These are phyloP conservation scores for Dentipellis sp. DNA, from an alignment of 768 basidiomycete species.

Conservation along the genomic window DNA sequence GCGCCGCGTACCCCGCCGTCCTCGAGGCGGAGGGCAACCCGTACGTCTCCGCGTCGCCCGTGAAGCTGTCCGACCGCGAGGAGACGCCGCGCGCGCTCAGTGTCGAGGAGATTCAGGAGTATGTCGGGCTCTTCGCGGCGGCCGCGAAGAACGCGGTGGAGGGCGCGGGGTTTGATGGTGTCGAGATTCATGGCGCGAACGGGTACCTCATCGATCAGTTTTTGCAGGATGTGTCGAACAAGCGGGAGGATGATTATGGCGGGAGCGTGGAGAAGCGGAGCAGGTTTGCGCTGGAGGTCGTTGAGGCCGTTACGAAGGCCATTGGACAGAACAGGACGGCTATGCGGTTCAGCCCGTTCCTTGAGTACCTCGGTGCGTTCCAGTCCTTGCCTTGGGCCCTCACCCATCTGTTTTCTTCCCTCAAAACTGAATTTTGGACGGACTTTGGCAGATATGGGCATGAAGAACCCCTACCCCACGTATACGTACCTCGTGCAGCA, in stretches of 20 bases:
- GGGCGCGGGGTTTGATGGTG: conserved; percentile 17
- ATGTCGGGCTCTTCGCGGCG: background rate
- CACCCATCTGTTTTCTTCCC: conserved; percentile 14
- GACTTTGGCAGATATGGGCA: conserved; percentile 30
- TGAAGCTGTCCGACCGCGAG: background rate
- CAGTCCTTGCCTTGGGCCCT: background rate
- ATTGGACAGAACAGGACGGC: conserved; percentile 33
- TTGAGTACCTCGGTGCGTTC: conserved; percentile 21
- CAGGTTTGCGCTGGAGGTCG: conserved; percentile 35
- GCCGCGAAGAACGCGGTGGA: background rate
- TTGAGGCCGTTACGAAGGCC: conserved; percentile 28
- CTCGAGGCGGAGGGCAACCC: conserved; percentile 7
- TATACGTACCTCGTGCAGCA: conserved; percentile 40
- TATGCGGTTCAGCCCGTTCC: conserved; percentile 30
- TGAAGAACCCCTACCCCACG: conserved; percentile 45
- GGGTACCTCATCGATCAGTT: conserved; percentile 33
- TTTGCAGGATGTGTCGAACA: conserved; percentile 27
- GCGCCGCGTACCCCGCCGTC: conserved; percentile 10
- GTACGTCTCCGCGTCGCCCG: background rate
- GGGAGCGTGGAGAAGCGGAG: conserved; percentile 38
- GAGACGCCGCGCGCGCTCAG: conserved; percentile 1
- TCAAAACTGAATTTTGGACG: background rate
- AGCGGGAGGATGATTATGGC: conserved; percentile 39
- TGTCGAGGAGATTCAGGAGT: background rate
- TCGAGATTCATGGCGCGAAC: conserved; percentile 28